Evolutionary conservation across 768 basidiomycete species (phyloP), one percentile per base, ranked within the genome.

Genomic region (Podaxis mareebaensis): DNA sequence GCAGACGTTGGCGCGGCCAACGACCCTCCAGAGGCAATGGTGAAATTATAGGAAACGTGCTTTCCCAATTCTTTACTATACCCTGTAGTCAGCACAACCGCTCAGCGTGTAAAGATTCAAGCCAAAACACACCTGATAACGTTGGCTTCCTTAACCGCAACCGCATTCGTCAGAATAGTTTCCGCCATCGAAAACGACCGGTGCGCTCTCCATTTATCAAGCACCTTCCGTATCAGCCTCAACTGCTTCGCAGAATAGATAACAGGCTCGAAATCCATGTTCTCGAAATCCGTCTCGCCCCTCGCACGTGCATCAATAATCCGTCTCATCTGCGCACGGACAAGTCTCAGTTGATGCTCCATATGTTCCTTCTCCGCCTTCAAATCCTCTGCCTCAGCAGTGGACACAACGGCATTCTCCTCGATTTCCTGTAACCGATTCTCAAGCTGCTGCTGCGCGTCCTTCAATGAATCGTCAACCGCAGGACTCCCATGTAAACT

Each of bases 111-210:
- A 55, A 63, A 61, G 30, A 0, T 22, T 3, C 17, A 24, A 30
- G 33, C 15, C 48, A 63, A 64, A 53, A 53, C 82, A 51, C 66
- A 90, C 91, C 92, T 94, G 68, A 97, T 91, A 52, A 98, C 83
- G 74, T 97, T 98, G 4, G 95, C 96, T 76, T 99, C 97, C 75
- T 97, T 96, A 44, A 98, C 80, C 60, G 89, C 73, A 1, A 95
- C 89, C 10, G 96, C 96, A 71, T 85, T 90, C 5, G 90, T 88
- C 57, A 99, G 78, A 24, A 95, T 87, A 30, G 84, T 79, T 76
- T 99, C 96, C 1, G 96, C 93, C 93, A 99, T 96, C 0, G 89
- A 91, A 72, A 97, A 95, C 6, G 90, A 84, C 24, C 91, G 81
- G 75, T 93, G 89, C 0, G 87, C 83, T 66, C 92, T 83, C 96